Percentiles rank a stretch among this genome's conserved stretches.
These are phyloP conservation scores for Candida andamanensis DNA, from an alignment of 805 yeast species.

Conservation along the genomic window DNA sequence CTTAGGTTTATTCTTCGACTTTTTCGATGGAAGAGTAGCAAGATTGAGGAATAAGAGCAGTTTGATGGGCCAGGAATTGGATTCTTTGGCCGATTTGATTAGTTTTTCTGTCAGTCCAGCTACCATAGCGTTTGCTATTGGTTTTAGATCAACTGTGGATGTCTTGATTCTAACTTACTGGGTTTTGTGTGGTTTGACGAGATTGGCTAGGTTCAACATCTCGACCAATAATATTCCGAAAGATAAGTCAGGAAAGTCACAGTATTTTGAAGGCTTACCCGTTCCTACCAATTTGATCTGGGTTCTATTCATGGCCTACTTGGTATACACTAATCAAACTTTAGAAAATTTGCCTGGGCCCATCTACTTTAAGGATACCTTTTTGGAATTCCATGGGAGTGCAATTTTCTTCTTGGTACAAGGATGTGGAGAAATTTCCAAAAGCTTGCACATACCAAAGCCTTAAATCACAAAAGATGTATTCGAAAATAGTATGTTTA, in stretches of 20 bases:
- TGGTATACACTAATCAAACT: conserved; percentile 51
- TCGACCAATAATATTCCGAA: conserved; percentile 91
- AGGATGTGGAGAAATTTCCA: conserved; percentile 89
- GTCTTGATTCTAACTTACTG: conserved; percentile 71
- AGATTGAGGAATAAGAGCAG: conserved; percentile 88
- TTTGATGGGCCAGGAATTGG: conserved; percentile 95
- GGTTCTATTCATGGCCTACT: conserved; percentile 66
- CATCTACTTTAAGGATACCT: conserved; percentile 44
- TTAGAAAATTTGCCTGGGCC: conserved; percentile 64
- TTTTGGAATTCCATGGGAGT: conserved; percentile 72
- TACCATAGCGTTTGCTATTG: conserved; percentile 84
- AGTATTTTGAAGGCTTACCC: conserved; percentile 94
- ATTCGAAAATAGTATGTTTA: too few relatives aligned
- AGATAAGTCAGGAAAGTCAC: conserved; percentile 79
- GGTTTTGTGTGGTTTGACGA: conserved; percentile 88
- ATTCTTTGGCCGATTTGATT: conserved; percentile 90
- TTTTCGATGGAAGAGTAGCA: conserved; percentile 96
- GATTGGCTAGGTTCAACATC: conserved; percentile 93
- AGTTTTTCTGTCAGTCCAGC: conserved; percentile 97
- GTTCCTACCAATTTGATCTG: conserved; percentile 82
- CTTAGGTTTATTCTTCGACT: conserved; percentile 92
- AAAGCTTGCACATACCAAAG: conserved; percentile 87
- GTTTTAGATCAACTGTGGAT: conserved; percentile 81
- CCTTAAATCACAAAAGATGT: too few relatives aligned
- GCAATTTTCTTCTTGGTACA: conserved; percentile 61